These are phyloP conservation scores for Coriolopsis trogii DNA, from an alignment of 1,284 basidiomycete genomes.

Conservation along the genomic window DNA sequence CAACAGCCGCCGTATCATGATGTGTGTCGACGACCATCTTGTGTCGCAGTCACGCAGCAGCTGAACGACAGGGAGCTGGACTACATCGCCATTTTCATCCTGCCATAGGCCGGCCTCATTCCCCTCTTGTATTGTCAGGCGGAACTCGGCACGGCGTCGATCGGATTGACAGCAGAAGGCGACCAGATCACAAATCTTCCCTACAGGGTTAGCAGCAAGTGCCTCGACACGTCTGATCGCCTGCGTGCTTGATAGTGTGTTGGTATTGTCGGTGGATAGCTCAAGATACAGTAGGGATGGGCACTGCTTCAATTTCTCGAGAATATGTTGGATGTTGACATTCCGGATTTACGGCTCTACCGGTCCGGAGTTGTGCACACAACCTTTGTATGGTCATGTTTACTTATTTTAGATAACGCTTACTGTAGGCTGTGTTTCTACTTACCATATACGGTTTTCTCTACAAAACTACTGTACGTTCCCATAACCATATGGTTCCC, in stretches of 20 bases:
- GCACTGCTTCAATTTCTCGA: background rate
- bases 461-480: too few species aligned
- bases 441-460: too few species aligned
- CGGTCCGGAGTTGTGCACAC: too few species aligned
- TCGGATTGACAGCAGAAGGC: background rate
- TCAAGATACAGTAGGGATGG: background rate
- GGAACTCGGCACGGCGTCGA: background rate
- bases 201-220: background rate
- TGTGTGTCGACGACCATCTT: background rate
- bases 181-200: background rate
- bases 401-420: too few species aligned
- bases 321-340: background rate
- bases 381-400: too few species aligned
- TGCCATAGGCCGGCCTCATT: background rate
- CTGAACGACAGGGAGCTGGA: background rate
- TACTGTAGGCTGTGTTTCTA: too few species aligned
- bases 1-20: background rate
- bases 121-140: background rate
- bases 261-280: too few species aligned
- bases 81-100: background rate
- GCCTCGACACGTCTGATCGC: too few species aligned
- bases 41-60: background rate
- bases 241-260: too few species aligned
- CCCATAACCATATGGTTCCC: too few species aligned
- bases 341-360: too few species aligned